Conservation (phyloP, 2,329 filamentous ascomycete genomes). For the Aspergillus pseudoviridinutans region DNA sequence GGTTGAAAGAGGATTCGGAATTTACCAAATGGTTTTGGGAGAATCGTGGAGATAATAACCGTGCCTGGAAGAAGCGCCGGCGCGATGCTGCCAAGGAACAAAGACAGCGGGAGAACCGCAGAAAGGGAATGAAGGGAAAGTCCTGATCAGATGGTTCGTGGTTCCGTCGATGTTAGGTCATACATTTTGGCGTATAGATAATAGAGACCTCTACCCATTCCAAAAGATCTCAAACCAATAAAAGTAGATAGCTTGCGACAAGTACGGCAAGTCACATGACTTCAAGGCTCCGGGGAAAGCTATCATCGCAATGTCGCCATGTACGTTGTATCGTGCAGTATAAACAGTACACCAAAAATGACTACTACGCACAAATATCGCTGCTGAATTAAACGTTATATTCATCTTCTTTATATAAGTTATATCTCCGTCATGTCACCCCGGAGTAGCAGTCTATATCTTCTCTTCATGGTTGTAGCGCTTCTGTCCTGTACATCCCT, state of each 20-base stretch:
- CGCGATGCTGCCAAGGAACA: slow-evolving; percentile 59
- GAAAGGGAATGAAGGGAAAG: slow-evolving; percentile 42
- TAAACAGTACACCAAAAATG: neutral
- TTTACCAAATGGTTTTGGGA: slow-evolving; percentile 62
- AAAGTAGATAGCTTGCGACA: too few relatives aligned
- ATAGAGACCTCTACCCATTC: neutral
- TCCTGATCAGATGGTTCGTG: slow-evolving; percentile 16
- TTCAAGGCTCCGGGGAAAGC: slow-evolving; percentile 4
- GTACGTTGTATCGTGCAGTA: neutral
- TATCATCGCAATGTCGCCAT: neutral
- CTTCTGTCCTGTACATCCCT: slow-evolving; percentile 27
- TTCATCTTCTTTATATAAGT: neutral
- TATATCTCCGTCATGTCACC: slow-evolving; percentile 19
- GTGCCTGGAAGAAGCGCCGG: slow-evolving; percentile 52
- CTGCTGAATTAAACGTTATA: neutral
- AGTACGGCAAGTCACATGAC: slow-evolving; percentile 8
- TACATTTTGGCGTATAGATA: neutral
- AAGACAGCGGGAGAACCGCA: slow-evolving; percentile 57
- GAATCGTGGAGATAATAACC: slow-evolving; percentile 48
- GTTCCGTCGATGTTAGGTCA: neutral
- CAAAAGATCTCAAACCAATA: neutral
- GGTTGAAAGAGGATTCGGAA: slow-evolving; percentile 46
- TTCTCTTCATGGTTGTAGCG: slow-evolving; percentile 23
- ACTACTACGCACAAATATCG: neutral
- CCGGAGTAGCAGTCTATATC: slow-evolving; percentile 9